phyloP scores from a whole-genome alignment of 2,329 filamentous ascomycete species.

The Hawksworthiomyces lignivorus region DNA sequence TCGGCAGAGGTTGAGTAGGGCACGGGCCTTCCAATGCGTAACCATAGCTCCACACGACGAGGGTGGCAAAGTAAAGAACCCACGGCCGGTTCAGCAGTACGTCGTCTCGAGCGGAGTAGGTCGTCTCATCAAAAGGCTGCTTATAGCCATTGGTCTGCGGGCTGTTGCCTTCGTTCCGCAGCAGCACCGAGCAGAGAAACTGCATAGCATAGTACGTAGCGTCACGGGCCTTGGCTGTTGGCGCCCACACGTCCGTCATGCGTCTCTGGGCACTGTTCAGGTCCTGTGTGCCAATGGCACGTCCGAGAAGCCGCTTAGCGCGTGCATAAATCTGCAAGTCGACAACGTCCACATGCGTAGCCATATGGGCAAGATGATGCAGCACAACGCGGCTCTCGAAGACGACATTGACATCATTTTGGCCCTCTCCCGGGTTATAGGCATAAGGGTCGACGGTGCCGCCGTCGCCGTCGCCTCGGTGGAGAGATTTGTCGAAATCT shows the following conservation, averaged over 20 bases:
- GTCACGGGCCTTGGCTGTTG: conserved; percentile 78
- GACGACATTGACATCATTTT: conserved; percentile 57
- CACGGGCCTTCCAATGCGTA: conserved; percentile 81
- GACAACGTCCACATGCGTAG: conserved; percentile 95
- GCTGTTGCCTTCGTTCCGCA: conserved; percentile 45
- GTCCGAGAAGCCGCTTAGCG: conserved; percentile 74
- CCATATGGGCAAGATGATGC: conserved; percentile 93
- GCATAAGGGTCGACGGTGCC: conserved; percentile 44
- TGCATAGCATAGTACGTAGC: conserved; percentile 88
- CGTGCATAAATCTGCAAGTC: conserved; percentile 95
- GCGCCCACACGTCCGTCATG: conserved; percentile 86
- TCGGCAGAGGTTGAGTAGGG: conserved; percentile 41
- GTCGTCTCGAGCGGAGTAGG: conserved; percentile 80
- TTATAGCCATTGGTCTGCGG: conserved; percentile 23
- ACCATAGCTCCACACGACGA: conserved; percentile 94
- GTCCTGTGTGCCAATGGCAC: conserved; percentile 76
- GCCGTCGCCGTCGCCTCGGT: conserved; percentile 19
- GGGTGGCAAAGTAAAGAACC: conserved; percentile 86
- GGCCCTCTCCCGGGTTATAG: conserved; percentile 37
- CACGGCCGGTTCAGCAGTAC: conserved; percentile 85
- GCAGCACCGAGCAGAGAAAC: conserved; percentile 77
- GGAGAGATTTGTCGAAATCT: conserved; percentile 76
- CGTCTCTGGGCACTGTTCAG: conserved; percentile 70
- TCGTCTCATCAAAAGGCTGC: conserved; percentile 1
- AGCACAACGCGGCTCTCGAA: conserved; percentile 85